Evolutionary conservation across 2,329 filamentous ascomycete species (phyloP).

Genomic region (Ilyonectria mors-panacis): DNA sequence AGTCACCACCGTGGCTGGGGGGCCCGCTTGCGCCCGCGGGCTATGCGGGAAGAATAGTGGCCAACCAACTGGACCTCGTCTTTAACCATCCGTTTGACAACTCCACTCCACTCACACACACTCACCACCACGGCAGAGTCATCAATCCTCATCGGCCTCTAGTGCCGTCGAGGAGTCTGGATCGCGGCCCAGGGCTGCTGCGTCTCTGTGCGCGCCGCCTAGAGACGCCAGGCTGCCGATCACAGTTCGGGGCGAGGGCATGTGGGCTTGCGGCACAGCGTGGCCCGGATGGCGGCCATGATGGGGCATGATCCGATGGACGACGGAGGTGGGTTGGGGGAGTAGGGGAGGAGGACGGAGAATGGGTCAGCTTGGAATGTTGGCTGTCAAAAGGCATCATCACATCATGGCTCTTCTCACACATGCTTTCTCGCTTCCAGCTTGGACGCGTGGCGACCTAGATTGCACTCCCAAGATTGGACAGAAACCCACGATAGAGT

Average conservation of each 20-base stretch:
- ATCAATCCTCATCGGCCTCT: not conserved
- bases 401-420: too few relatives aligned
- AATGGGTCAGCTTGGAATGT: slow-evolving; percentile 34
- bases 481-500: not conserved
- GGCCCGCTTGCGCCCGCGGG: not conserved
- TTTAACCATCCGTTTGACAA: not conserved
- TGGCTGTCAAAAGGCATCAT: not conserved
- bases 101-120: not conserved
- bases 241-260: slow-evolving; percentile 35
- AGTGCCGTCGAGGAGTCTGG: slow-evolving; percentile 21
- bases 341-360: slow-evolving; percentile 21
- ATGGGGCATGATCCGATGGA: slow-evolving; percentile 29
- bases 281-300: not conserved
- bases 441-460: not conserved
- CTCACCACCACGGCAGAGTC: not conserved
- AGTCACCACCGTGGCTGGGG: not conserved
- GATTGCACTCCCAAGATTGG: not conserved
- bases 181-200: not conserved
- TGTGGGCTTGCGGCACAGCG: slow-evolving; percentile 37
- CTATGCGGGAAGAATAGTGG: not conserved
- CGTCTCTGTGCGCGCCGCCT: slow-evolving; percentile 31
- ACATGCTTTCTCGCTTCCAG: slow-evolving; percentile 12
- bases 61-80: not conserved
- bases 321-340: slow-evolving; percentile 44
- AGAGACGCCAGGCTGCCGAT: slow-evolving; percentile 38